A percentile compares a stretch with the other conserved stretches of the same genome.
Evolutionary conservation across 1,139 yeast genomes (phyloP).

Genomic region (Candida sp.): DNA sequence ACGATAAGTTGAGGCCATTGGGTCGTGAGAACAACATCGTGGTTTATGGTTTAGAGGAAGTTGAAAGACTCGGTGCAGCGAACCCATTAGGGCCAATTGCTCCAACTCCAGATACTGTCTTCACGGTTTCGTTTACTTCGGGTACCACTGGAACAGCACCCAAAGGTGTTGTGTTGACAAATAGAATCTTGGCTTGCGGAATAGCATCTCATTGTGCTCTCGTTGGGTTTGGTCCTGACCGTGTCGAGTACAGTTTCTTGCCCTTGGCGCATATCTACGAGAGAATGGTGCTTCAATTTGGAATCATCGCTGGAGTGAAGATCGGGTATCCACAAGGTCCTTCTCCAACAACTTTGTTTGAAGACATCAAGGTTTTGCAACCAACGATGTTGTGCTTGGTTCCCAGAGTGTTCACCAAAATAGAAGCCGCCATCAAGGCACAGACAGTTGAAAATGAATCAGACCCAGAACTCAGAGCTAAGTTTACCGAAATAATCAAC

Average conservation of each 20-base stretch:
- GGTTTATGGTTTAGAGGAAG: slow-evolving; percentile 53
- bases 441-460: slow-evolving; percentile 47
- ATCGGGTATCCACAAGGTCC: slow-evolving; percentile 46
- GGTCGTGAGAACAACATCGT: slow-evolving; percentile 29
- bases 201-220: slow-evolving; percentile 27
- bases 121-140: slow-evolving; percentile 76
- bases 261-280: slow-evolving; percentile 70
- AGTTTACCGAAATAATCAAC: slow-evolving; percentile 31
- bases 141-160: slow-evolving; percentile 77
- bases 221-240: slow-evolving; percentile 14
- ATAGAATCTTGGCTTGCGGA: slow-evolving; percentile 55
- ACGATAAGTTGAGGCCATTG: slow-evolving; percentile 14
- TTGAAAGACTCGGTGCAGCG: slow-evolving; percentile 55
- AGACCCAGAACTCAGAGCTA: slow-evolving; percentile 28
- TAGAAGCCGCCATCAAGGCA: slow-evolving; percentile 51
- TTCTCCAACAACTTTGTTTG: slow-evolving; percentile 40
- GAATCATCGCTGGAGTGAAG: slow-evolving; percentile 30
- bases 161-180: slow-evolving; percentile 72
- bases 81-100: slow-evolving; percentile 47
- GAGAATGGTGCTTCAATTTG: slow-evolving; percentile 30
- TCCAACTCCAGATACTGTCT: slow-evolving; percentile 55
- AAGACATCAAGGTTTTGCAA: slow-evolving; percentile 37
- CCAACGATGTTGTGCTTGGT: slow-evolving; percentile 42
- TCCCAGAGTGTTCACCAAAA: slow-evolving; percentile 42
- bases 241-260: slow-evolving; percentile 20